A percentile compares a stretch with the other conserved stretches of the same genome.
phyloP scores from a whole-genome alignment of 495 filamentous ascomycete genomes.

The Pyrenula aspistea region DNA sequence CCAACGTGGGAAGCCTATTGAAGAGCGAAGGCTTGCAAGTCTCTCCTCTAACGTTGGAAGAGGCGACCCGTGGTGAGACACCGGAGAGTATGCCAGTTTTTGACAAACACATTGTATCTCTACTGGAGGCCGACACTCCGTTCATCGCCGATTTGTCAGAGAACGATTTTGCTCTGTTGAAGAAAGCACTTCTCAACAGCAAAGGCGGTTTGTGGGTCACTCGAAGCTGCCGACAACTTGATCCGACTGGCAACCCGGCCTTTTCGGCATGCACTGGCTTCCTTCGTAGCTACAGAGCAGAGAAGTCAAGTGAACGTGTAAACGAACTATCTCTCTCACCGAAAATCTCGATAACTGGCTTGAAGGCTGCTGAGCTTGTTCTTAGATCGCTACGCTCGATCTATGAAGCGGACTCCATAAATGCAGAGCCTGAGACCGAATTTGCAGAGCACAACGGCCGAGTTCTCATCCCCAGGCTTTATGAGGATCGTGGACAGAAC shows the following conservation, averaged over 20 bases:
- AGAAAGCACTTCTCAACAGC: neutral
- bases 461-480: constrained; percentile 1
- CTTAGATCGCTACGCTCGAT: neutral
- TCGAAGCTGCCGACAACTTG: neutral
- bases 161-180: neutral
- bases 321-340: neutral
- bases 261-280: neutral
- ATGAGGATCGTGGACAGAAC: neutral
- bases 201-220: neutral
- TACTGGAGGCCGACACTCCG: neutral
- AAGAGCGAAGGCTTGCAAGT: neutral
- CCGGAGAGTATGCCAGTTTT: neutral
- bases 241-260: neutral
- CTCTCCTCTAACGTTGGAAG: neutral
- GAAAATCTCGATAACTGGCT: neutral
- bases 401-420: neutral
- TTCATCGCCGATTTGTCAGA: neutral
- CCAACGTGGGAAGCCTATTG: neutral
- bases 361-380: neutral
- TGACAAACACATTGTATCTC: neutral
- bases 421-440: neutral
- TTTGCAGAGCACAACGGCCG: neutral
- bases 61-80: neutral
- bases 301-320: neutral
- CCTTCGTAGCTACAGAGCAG: neutral